These are phyloP conservation scores for Annona squamosa DNA, from an alignment of 164 flowering plant species.

Conservation along the genomic window DNA sequence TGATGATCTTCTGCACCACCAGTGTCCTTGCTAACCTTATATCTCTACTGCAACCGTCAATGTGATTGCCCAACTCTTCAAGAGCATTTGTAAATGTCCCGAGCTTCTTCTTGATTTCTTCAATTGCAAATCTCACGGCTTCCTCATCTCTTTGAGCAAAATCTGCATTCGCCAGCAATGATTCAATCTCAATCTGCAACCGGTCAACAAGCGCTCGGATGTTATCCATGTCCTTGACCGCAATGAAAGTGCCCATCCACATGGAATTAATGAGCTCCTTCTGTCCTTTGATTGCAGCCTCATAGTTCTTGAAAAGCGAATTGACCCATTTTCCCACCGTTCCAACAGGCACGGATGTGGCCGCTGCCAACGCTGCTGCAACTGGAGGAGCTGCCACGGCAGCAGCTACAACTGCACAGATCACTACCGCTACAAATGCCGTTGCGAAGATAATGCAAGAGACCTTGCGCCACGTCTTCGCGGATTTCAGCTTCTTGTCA, in stretches of 20 bases:
- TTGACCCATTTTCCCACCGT: conserved; percentile 77
- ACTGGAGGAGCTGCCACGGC: conserved; percentile 78
- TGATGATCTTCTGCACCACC: conserved; percentile 59
- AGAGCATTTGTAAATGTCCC: conserved; percentile 44
- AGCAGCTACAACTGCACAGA: conserved; percentile 80
- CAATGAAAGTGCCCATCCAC: conserved; percentile 44
- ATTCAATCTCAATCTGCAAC: conserved; percentile 47
- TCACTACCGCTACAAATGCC: conserved; percentile 52
- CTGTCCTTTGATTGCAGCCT: conserved; percentile 47
- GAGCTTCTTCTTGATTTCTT: conserved; percentile 65
- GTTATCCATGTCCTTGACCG: conserved; percentile 59
- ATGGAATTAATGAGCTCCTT: conserved; percentile 50
- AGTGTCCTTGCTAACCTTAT: conserved; percentile 58
- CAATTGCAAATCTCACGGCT: conserved; percentile 50
- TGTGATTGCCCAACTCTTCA: conserved; percentile 45
- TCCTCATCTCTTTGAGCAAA: conserved; percentile 48
- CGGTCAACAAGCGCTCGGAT: conserved; percentile 51
- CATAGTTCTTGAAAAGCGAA: conserved; percentile 56
- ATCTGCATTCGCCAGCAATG: conserved; percentile 44
- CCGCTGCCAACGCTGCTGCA: conserved; percentile 63
- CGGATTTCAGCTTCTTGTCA: conserved; percentile 49
- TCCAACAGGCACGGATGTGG: conserved; percentile 63
- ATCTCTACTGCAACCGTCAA: conserved; percentile 52
- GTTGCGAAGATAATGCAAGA: conserved; percentile 56
- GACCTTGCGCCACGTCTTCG: conserved; percentile 59